Percentiles rank a stretch among this genome's conserved stretches.
These are phyloP conservation scores for Lycium barbarum DNA, from an alignment of 257 asterid species.

Conservation along the genomic window DNA sequence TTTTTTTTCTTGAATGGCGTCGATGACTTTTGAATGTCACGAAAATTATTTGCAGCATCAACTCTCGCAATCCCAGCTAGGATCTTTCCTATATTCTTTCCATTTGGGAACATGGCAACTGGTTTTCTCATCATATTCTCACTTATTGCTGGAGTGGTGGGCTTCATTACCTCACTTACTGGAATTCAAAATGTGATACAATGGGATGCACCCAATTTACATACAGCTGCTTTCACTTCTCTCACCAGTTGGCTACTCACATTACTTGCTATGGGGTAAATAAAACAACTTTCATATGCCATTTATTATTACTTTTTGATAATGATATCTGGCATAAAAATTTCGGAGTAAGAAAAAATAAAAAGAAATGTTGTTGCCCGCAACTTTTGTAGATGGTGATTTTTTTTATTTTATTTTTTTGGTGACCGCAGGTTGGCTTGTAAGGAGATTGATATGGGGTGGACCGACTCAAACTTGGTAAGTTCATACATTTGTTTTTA, in stretches of 20 bases:
- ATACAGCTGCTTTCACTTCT: conserved; percentile 85
- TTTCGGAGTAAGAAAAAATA: background rate
- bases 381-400: background rate
- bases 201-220: conserved; percentile 63
- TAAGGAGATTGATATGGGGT: conserved; percentile 85
- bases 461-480: conserved; percentile 78
- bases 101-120: conserved; percentile 90
- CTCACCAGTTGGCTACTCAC: conserved; percentile 71
- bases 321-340: background rate
- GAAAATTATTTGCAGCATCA: conserved; percentile 65
- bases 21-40: background rate
- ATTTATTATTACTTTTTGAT: background rate
- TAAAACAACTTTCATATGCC: background rate
- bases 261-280: conserved; percentile 93
- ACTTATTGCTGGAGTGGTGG: conserved; percentile 84
- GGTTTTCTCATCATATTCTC: conserved; percentile 78
- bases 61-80: conserved; percentile 55
- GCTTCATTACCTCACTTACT: conserved; percentile 68
- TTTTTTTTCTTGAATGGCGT: background rate
- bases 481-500: background rate
- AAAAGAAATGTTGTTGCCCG: background rate
- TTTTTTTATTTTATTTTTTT: background rate
- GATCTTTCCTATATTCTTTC: conserved; percentile 79
- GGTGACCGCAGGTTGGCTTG: conserved; percentile 74
- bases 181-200: conserved; percentile 60